Base-by-base conservation (phyloP, 192 early-diverging fungal species). In the Paraglomus brasilianum region DNA sequence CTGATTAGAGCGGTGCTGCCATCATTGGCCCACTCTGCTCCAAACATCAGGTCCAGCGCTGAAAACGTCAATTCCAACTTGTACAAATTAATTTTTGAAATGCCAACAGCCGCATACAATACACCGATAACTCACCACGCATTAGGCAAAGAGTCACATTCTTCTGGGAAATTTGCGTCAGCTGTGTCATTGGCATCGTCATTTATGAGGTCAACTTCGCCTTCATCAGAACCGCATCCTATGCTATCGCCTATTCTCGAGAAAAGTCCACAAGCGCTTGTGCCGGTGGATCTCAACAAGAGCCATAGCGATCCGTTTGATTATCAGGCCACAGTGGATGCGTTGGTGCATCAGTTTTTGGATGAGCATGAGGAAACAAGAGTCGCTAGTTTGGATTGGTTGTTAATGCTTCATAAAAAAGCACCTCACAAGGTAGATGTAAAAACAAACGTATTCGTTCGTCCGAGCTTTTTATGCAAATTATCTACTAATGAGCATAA, bases 371-470 rank as follows among this genome's bases (percentile, higher is more conserved):
- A 98, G 75, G 93, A 95, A 63, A 96, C 98, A 1, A 82, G 96
- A 40, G 84, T 95, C 4, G 91, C 93, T 0, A 90, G 91, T 40
- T 79, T 99, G 74, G 95, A 96, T 41, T 99, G 98, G 98, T 80
- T 99, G 10, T 73, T 95, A n/a, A 94, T 98, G 88, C 76, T 99
- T 45, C 96, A 99, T 72, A 91, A 88, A 55, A 95, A 96, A 67
- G 89, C 93, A 8, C 95, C 96, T 0, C 86, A 85, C 51, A 84
- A 85, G 80, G 86, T 90, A n/a, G n/a, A 61, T 22, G 55, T 67
- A 48, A 8, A 13, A 2, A 47, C 44, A 11, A 47, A 43, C 71
- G 39, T 30, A 48, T 76, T 63, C n/a, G 48, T 19, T 75, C 1
- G 8, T 80, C 30, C 14, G 41, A 21, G 64, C 58, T 77, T 72